A percentile compares a stretch with the other conserved stretches of the same genome.
These are phyloP conservation scores for Neoscytalidium dimidiatum DNA, from an alignment of 2,329 filamentous ascomycete species.

Conservation along the genomic window DNA sequence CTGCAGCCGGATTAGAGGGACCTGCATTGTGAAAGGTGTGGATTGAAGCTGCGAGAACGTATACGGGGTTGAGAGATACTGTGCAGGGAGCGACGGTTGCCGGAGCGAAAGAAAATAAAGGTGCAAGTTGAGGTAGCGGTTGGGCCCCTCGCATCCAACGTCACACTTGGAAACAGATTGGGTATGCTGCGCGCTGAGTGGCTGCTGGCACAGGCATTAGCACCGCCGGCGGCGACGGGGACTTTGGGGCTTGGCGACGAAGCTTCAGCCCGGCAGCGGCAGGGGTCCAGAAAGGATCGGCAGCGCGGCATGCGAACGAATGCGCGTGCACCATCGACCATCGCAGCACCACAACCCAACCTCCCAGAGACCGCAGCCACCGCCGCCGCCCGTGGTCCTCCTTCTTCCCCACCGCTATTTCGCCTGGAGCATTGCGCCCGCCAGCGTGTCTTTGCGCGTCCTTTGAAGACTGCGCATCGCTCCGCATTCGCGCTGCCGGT, in stretches of 20 bases:
- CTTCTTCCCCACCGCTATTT: not conserved
- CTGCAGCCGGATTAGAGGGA: constrained; percentile 81
- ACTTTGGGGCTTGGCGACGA: not conserved
- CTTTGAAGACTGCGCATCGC: not conserved
- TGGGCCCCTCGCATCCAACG: constrained; percentile 2
- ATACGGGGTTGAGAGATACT: not conserved
- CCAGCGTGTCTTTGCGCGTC: not conserved
- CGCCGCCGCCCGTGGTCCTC: not conserved
- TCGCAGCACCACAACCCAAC: not conserved
- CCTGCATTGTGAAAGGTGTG: constrained; percentile 57
- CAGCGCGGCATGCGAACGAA: not conserved
- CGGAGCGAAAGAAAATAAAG: not conserved
- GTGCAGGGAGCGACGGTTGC: not conserved
- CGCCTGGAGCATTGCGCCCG: not conserved
- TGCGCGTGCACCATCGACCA: not conserved
- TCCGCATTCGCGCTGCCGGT: not conserved
- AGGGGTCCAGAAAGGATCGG: constrained; percentile 6
- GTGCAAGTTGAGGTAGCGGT: not conserved
- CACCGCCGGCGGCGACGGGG: not conserved
- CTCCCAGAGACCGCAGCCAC: not conserved
- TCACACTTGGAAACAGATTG: constrained; percentile 1
- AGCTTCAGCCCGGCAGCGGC: not conserved
- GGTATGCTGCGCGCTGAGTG: not conserved
- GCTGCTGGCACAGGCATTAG: not conserved
- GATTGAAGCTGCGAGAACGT: not conserved